These are phyloP conservation scores for Phanerodontia chrysosporium DNA, from an alignment of 768 basidiomycete species.

Conservation along the genomic window DNA sequence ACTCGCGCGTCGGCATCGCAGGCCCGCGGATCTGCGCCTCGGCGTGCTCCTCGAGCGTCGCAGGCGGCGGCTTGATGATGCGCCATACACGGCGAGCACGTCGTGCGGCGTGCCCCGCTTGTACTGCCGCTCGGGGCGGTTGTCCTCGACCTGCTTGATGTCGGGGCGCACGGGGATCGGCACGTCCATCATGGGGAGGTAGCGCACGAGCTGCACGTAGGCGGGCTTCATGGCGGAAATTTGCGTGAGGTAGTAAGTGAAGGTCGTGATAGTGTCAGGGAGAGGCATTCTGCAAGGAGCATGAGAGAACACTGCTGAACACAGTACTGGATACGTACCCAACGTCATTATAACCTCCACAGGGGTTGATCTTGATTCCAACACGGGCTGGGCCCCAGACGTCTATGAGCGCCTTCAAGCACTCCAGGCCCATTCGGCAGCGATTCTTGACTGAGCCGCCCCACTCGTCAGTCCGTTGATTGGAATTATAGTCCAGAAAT, in stretches of 20 bases:
- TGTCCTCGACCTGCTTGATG: not conserved
- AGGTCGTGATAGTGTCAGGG: conserved; percentile 8
- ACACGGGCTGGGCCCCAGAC: conserved; percentile 33
- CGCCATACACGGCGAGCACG: conserved; percentile 9
- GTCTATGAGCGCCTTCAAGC: conserved; percentile 38
- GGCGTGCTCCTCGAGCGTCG: not conserved
- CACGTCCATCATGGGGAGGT: conserved; percentile 5
- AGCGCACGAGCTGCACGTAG: conserved; percentile 10
- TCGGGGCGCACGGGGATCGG: not conserved
- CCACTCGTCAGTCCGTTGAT: conserved; percentile 43
- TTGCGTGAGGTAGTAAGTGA: conserved; percentile 7
- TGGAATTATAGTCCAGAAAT: conserved; percentile 34
- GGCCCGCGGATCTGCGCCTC: conserved; percentile 2
- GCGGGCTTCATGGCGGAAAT: conserved; percentile 7
- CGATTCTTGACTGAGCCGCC: conserved; percentile 48
- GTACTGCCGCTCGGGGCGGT: not conserved
- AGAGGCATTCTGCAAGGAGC: conserved; percentile 4
- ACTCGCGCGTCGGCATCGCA: not conserved
- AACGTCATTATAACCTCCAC: conserved; percentile 8
- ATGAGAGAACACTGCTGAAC: not conserved
- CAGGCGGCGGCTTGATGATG: conserved; percentile 2
- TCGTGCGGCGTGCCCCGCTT: conserved; percentile 8
- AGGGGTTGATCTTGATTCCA: conserved; percentile 16
- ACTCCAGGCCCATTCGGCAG: conserved; percentile 39
- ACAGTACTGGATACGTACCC: not conserved